Evolutionary conservation across 2,329 filamentous ascomycete genomes (phyloP), one percentile per base, ranked within the genome.

Genomic region (Colletotrichum tofieldiae): DNA sequence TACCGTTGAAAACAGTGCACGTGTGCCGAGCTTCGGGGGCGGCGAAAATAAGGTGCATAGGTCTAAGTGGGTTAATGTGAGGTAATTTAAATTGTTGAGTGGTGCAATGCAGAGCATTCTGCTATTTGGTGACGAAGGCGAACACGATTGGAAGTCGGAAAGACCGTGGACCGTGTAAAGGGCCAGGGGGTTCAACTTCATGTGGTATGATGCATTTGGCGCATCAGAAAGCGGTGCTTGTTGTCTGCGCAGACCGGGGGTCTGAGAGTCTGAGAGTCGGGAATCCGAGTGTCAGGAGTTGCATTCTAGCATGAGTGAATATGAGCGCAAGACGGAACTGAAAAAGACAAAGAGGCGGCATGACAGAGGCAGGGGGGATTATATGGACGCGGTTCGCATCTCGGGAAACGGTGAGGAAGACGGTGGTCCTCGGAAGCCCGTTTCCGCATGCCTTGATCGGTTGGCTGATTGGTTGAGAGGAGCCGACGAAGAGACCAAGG

Each of bases 121-220:
- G 18, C 29, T 60, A 41, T 60, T 60, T 47, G 41, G 41, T 29
- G 29, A 2, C 43, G 29, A 41, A 11, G 18, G 18, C 11, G 18
- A 20, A 35, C 11, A 23, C 39, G 41, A 26, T 18, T 55, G 23
- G 61, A 43, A 60, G 35, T 43, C 47, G 14, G 8, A n/a, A 12
- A 61, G 64, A n/a, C 55, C 14, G 43, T 61, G 55, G 64, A n/a
- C 55, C 14, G 43, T 61, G 64, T 55, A 47, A 52, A 23, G n/a
- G 26, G 18, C n/a, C 43, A 29, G 37, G 29, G n/a, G 41, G 18
- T 51, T 35, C 18, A 29, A 29, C 20, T 39, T 43, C n/a, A 58
- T 60, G 23, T 29, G 18, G 20, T 32, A 29, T 67, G 54, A 66
- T 60, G 62, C 62, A 61, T 47, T 61, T n/a, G 54, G 35, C 41